Evolutionary conservation across 805 yeast species (phyloP).

Genomic region (Candida lessepsii): DNA sequence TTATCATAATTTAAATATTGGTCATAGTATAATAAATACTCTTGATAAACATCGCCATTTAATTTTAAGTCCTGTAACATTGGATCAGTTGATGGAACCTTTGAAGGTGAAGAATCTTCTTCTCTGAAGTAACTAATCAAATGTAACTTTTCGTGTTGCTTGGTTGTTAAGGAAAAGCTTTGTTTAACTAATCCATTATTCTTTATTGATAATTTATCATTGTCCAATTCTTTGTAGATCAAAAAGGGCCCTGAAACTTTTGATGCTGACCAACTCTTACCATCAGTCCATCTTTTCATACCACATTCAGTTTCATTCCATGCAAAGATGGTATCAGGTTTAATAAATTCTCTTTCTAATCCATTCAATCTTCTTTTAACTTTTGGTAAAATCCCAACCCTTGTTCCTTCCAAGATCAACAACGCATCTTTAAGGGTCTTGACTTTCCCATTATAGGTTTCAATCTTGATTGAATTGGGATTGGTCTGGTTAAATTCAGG

Average conservation of each 20-base stretch:
- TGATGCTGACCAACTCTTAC: slow-evolving; percentile 70
- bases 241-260: slow-evolving; percentile 65
- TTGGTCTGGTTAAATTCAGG: slow-evolving; percentile 15
- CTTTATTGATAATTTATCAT: slow-evolving; percentile 26
- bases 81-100: slow-evolving; percentile 26
- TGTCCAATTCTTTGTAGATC: slow-evolving; percentile 53
- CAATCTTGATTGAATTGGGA: slow-evolving; percentile 18
- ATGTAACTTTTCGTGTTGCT: slow-evolving; percentile 54
- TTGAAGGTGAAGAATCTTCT: slow-evolving; percentile 8
- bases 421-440: slow-evolving; percentile 61
- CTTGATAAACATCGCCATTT: slow-evolving; percentile 23
- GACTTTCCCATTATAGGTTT: slow-evolving; percentile 61
- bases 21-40: slow-evolving; percentile 19
- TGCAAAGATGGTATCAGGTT: slow-evolving; percentile 60
- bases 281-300: slow-evolving; percentile 79
- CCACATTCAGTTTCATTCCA: slow-evolving; percentile 74
- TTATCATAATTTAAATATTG: slow-evolving; percentile 12
- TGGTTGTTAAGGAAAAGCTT: slow-evolving; percentile 56
- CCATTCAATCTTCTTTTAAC: slow-evolving; percentile 57
- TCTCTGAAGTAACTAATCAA: slow-evolving; percentile 50
- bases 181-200: slow-evolving; percentile 62
- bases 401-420: slow-evolving; percentile 62
- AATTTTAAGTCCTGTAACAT: slow-evolving; percentile 20
- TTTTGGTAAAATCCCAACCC: slow-evolving; percentile 55
- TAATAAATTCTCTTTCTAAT: slow-evolving; percentile 54